Base-by-base conservation (phyloP, 2,329 filamentous ascomycete genomes). In the Colletotrichum sp. region DNA sequence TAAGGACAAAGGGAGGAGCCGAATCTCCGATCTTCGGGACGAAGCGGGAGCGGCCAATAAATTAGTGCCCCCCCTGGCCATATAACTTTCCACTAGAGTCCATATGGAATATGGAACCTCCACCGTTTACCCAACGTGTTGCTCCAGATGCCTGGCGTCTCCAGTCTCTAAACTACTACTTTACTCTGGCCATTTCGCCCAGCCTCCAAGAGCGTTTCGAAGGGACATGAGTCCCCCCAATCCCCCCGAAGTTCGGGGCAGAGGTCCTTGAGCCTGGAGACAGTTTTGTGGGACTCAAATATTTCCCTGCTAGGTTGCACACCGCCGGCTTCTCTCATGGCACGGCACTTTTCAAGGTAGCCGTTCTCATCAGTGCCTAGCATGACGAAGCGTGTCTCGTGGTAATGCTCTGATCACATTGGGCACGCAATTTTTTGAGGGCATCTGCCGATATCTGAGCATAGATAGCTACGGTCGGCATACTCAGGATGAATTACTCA, bases 41-140 rank as follows among this genome's bases (percentile, higher is more conserved):
- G 43, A 21, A 47, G 43, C 43, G 43, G n/a, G n/a, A 21, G 3
- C 18, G 43, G 6, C 43, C 43, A n/a, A 47, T 47, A 18, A 6
- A n/a, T 47, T 6, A 47, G n/a, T 21, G n/a, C 43, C 13, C 18
- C 43, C 7, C n/a, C 0, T 47, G n/a, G 11, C 5, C 43, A 21
- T 21, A 3, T n/a, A 47, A 21, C 11, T 21, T 8, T n/a, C 8
- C 43, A 1, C 18, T 18, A 0, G 38, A 0, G 8, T 8, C n/a
- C n/a, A n/a, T n/a, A n/a, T n/a, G n/a, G n/a, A n/a, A n/a, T n/a
- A 43, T 43, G 18, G 38, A 16, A 18, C n/a, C 3, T n/a, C 18
- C 16, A 43, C 38, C 16, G 18, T 43, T n/a, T 3, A 16, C 38
- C 18, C 38, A 43, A 8, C n/a, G 38, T 43, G 3, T n/a, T 11